Evolutionary conservation across 345 rosid genomes (phyloP), one percentile per base, ranked within the genome.

Genomic region (Populus simonii): DNA sequence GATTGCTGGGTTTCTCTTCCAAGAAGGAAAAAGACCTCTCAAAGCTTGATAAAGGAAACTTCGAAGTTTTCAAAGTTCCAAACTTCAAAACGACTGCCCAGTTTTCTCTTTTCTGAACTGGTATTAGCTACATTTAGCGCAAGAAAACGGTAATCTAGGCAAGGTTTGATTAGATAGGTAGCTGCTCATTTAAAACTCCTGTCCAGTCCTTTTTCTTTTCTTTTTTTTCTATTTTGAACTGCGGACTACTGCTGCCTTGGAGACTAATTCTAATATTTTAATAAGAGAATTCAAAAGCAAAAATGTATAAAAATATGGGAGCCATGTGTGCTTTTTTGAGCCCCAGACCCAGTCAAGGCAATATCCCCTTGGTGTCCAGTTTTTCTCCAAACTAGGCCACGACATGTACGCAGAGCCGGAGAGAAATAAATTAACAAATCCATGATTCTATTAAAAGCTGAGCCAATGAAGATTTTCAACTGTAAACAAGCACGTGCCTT

Each of bases 401-500:
- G 63, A 23, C 13, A n/a, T 59, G 77, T 18, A 20, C 36, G 2
- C n/a, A 59, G n/a, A 25, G 71, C 17, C 16, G 59, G 17, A 25
- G 71, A 53, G 27, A 20, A 35, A 7, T 8, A n/a, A 23, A 57
- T 2, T 35, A 49, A n/a, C 29, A 41, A 43, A 12, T 7, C 36
- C 5, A 33, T 33, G 36, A 33, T 33, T 33, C 1, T 38, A 22
- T 74, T 12, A 79, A 83, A 81, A 79, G 80, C 65, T 71, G 82
- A 72, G 85, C 80, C 74, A 18, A 22, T 1, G 16, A 49, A 53
- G 33, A 33, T 31, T 5, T 23, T 49, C 23, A 29, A 0, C 23
- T 6, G 53, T 35, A 3, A 59, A 18, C 29, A 20, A 68, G 49
- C 81, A 68, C 63, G 82, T 79, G 82, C 68, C 25, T 66, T 57